These are phyloP conservation scores for Corylus heterophylla DNA, from an alignment of 306 rosid genomes.

Conservation along the genomic window DNA sequence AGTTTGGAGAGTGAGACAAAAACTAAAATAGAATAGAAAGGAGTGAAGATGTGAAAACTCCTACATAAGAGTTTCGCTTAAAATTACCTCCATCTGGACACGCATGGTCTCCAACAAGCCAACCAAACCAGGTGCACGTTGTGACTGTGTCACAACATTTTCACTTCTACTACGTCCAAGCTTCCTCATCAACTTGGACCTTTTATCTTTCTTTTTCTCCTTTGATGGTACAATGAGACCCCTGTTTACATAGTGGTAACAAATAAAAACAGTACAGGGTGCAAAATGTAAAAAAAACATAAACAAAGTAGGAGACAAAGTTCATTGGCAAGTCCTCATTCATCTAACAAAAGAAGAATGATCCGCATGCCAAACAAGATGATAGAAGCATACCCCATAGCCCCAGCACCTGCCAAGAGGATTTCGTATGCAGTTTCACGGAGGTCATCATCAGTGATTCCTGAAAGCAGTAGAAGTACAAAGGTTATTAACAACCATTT, in stretches of 20 bases:
- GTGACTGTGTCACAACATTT: slow-evolving; percentile 70
- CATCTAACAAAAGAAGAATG: slow-evolving; percentile 19
- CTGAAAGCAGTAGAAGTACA: slow-evolving; percentile 46
- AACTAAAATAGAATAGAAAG: neutral
- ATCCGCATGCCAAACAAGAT: slow-evolving; percentile 19
- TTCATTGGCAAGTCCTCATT: slow-evolving; percentile 20
- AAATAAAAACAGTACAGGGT: slow-evolving; percentile 5
- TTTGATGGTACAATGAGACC: slow-evolving; percentile 94
- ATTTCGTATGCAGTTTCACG: slow-evolving; percentile 93
- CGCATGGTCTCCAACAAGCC: slow-evolving; percentile 96
- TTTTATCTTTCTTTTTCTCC: slow-evolving; percentile 94
- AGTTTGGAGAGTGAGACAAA: neutral
- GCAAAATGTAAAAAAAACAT: neutral
- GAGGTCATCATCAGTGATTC: slow-evolving; percentile 84
- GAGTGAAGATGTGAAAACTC: neutral
- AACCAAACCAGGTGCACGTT: slow-evolving; percentile 80
- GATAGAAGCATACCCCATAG: slow-evolving; percentile 69
- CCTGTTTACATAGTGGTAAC: slow-evolving; percentile 41
- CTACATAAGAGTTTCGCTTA: neutral
- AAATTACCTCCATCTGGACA: slow-evolving; percentile 92
- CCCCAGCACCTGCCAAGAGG: slow-evolving; percentile 98
- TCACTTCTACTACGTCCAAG: slow-evolving; percentile 97
- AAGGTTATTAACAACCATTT: slow-evolving; percentile 16
- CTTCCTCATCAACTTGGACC: slow-evolving; percentile 78
- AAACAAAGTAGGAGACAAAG: neutral